Evolutionary conservation across 371 early-diverging fungal species (phyloP), one percentile per base, ranked within the genome.

Genomic region (Zychaea mexicana): DNA sequence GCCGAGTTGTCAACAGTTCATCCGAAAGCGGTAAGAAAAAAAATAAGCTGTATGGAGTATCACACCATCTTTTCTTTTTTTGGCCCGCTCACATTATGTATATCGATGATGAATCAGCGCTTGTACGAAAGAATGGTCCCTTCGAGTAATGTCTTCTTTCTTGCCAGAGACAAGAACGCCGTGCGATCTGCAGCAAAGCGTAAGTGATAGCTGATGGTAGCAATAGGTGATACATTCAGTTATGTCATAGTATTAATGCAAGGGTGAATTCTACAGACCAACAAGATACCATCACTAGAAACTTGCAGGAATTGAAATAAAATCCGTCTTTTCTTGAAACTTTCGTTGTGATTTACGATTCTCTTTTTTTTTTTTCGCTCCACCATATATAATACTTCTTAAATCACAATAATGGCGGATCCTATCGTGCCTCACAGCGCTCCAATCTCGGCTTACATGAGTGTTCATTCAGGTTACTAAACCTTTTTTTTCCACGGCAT

Each of bases 391-490:
- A 15, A 7, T 6, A 12, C 4, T 42, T 42, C 3, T 15, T n/a
- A n/a, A 36, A 36, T 36, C 7, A 36, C 38, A 7, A 49, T 49
- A 19, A 49, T 49, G 49, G 28, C 69, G 24, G 81, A 81, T 42
- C 74, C 81, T 47, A 78, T 81, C 61, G 72, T 70, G 33, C 76
- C 74, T 27, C 71, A 73, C 59, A 73, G 72, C 67, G 75, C 67
- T 2, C 70, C 76, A 36, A 78, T 74, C 60, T 64, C 72, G 28
- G 81, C 78, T 31, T 81, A 81, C 52, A 81, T 81, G 81, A 73
- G 72, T 30, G 81, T 65, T 2, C 81, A 81, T 62, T 57, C 61
- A 62, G 74, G 76, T 76, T 63, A 60, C 28, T 21, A 22, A 12
- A 12, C 5, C 17, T 45, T 45, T 42, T 15, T 17, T 19, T 7